These are phyloP conservation scores for Alternaria arbusti DNA, from an alignment of 2,329 filamentous ascomycete species.

Conservation along the genomic window DNA sequence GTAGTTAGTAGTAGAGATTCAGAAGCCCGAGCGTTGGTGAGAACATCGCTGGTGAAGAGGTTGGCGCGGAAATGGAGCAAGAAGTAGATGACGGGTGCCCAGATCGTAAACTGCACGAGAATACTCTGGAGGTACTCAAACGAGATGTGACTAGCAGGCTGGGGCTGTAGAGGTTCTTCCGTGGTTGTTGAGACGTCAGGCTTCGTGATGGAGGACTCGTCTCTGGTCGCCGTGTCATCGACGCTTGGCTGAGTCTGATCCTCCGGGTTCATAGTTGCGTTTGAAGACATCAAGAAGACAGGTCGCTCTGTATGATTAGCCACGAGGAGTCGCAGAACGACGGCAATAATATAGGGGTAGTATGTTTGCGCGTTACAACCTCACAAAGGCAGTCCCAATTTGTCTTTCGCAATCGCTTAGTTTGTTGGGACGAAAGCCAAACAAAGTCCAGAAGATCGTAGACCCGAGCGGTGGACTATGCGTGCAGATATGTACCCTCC, in stretches of 20 bases:
- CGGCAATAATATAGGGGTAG: not conserved
- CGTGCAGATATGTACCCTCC: too few relatives aligned
- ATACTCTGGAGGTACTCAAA: not conserved
- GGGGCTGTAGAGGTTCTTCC: not conserved
- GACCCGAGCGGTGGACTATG: too few relatives aligned
- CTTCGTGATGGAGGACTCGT: not conserved
- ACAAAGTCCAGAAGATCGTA: too few relatives aligned
- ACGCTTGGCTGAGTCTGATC: not conserved
- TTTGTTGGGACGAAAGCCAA: too few relatives aligned
- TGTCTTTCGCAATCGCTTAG: too few relatives aligned
- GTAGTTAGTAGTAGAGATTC: too few relatives aligned
- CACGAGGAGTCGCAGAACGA: not conserved
- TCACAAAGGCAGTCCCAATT: too few relatives aligned
- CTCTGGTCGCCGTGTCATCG: not conserved
- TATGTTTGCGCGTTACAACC: too few relatives aligned
- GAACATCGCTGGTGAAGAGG: not conserved
- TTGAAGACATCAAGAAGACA: not conserved
- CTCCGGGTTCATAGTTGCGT: not conserved
- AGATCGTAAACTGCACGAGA: not conserved
- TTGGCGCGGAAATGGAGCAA: not conserved
- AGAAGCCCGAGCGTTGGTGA: too few relatives aligned
- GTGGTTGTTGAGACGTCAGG: not conserved
- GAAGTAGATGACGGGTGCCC: not conserved
- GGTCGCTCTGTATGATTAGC: not conserved
- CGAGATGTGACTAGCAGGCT: not conserved